A percentile compares a stretch with the other conserved stretches of the same genome.
These are phyloP conservation scores for Saxophila tyrrhenica DNA, from an alignment of 495 filamentous ascomycete genomes.

Conservation along the genomic window DNA sequence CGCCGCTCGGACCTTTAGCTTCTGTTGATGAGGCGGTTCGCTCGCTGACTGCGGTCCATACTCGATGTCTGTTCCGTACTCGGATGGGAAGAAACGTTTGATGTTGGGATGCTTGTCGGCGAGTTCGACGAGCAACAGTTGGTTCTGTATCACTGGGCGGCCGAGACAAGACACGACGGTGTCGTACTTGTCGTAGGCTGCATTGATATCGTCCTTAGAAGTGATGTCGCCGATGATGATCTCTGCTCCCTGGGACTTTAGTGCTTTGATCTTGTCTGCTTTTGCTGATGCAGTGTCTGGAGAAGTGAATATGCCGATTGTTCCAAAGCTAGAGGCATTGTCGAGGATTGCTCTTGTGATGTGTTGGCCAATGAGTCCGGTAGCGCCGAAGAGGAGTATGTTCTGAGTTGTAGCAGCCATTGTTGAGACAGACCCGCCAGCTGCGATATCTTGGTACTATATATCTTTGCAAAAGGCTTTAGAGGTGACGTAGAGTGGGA, in stretches of 20 bases:
- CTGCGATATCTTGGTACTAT: no score
- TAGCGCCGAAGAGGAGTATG: slow-evolving; percentile 59
- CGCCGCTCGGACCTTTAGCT: slow-evolving; percentile 52
- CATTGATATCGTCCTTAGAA: slow-evolving; percentile 24
- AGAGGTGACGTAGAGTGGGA: no score
- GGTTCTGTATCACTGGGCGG: slow-evolving; percentile 43
- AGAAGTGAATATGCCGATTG: slow-evolving; percentile 55
- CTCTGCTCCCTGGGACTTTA: slow-evolving; percentile 8
- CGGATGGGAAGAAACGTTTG: slow-evolving; percentile 58
- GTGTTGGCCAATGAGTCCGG: slow-evolving; percentile 54
- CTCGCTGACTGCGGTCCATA: slow-evolving; percentile 45
- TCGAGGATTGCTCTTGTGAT: slow-evolving; percentile 49
- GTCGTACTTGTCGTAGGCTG: slow-evolving; percentile 34
- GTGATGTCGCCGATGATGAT: slow-evolving; percentile 42
- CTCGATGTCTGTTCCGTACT: slow-evolving; percentile 67
- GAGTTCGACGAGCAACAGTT: slow-evolving; percentile 47
- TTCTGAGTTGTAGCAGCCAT: slow-evolving; percentile 22
- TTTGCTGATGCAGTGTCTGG: slow-evolving; percentile 37
- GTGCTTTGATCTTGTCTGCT: slow-evolving; percentile 3
- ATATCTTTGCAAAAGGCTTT: no score
- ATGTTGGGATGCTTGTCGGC: slow-evolving; percentile 45
- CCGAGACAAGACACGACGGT: slow-evolving; percentile 57
- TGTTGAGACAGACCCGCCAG: no score
- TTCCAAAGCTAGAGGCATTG: slow-evolving; percentile 40
- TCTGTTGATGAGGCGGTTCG: slow-evolving; percentile 60